Evolutionary conservation across 1,284 basidiomycete species (phyloP).

Genomic region (Austroboletus novae-zelandiae): DNA sequence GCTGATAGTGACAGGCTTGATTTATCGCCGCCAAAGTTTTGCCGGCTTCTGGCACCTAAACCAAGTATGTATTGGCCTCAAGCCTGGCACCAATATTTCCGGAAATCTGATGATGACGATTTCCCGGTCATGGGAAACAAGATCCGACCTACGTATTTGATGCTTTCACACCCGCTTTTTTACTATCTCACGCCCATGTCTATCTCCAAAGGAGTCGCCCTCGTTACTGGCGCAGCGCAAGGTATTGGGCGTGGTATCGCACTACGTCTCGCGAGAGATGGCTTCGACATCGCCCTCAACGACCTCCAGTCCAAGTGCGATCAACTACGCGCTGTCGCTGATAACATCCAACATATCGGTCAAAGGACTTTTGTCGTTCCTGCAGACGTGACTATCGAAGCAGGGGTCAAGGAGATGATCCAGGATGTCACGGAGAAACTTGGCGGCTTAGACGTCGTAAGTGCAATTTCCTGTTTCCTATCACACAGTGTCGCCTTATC

Average conservation of each 20-base stretch:
- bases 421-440: constrained; percentile 1
- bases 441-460: constrained; percentile 17
- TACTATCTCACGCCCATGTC: constrained; percentile 1
- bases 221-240: constrained; percentile 19
- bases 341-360: constrained; percentile 15
- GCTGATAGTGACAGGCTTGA: too few species aligned
- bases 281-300: constrained; percentile 16
- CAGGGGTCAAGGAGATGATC: constrained; percentile 14
- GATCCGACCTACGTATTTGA: too few species aligned
- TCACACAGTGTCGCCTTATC: background rate
- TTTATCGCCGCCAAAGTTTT: too few species aligned
- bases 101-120: too few species aligned
- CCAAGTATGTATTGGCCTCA: too few species aligned
- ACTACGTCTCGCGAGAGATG: constrained; percentile 18
- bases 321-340: constrained; percentile 6
- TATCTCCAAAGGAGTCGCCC: constrained; percentile 12
- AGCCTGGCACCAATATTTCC: too few species aligned
- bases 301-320: constrained; percentile 16
- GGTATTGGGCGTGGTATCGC: constrained; percentile 16
- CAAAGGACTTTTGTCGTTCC: constrained; percentile 14
- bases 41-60: too few species aligned
- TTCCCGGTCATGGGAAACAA: too few species aligned
- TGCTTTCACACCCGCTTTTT: too few species aligned
- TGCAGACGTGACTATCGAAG: constrained; percentile 11
- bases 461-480: background rate